Conservation (phyloP, 495 filamentous ascomycete species). For the Sporormia fimetaria region DNA sequence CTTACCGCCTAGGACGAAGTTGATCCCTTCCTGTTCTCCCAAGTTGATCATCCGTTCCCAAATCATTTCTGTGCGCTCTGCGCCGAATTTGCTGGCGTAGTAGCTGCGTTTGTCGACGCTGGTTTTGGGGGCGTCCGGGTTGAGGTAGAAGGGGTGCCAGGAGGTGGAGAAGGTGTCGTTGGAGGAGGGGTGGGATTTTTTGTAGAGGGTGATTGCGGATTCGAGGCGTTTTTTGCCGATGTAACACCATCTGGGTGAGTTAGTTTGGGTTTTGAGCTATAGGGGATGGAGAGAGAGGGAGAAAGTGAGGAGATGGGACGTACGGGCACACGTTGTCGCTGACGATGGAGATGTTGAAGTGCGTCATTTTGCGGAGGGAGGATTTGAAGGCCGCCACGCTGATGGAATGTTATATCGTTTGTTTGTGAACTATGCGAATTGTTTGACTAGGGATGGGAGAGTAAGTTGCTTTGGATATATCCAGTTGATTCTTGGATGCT, state of each 20-base stretch:
- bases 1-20: constrained; percentile 59
- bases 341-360: constrained; percentile 66
- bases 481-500: too few species aligned
- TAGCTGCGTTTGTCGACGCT: constrained; percentile 45
- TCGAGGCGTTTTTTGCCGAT: constrained; percentile 68
- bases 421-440: too few species aligned
- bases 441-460: too few species aligned
- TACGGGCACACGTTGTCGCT: constrained; percentile 70
- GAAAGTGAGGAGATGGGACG: constrained; percentile 32
- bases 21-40: constrained; percentile 55
- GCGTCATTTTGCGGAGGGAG: constrained; percentile 50
- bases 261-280: constrained; percentile 8
- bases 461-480: too few species aligned
- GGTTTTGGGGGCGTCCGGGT: constrained; percentile 48
- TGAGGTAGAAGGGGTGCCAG: constrained; percentile 75
- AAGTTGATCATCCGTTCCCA: constrained; percentile 44
- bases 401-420: too few species aligned
- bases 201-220: constrained; percentile 55
- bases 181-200: constrained; percentile 43
- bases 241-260: constrained; percentile 48
- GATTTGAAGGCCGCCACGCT: constrained; percentile 25
- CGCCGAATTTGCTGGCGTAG: constrained; percentile 49
- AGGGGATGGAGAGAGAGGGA: background rate
- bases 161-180: constrained; percentile 57
- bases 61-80: constrained; percentile 45